Conservation (phyloP, 768 basidiomycete species). For the Suillus alpinus region DNA sequence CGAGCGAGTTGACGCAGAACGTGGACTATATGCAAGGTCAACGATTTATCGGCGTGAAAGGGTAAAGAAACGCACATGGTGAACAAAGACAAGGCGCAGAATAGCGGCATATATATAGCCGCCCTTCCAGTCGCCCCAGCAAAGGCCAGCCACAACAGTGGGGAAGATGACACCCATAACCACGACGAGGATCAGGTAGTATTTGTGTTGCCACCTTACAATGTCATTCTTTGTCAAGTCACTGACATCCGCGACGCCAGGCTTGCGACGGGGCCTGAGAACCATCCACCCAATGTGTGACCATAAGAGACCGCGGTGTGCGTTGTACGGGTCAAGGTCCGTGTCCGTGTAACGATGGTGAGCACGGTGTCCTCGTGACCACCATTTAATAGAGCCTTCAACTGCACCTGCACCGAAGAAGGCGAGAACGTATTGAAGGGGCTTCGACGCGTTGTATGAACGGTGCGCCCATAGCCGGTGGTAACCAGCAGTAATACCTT, state of each 20-base stretch:
- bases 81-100: conserved; percentile 77
- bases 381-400: conserved; percentile 98
- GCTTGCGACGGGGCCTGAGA: conserved; percentile 83
- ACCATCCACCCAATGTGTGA: conserved; percentile 94
- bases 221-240: conserved; percentile 80
- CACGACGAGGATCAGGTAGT: conserved; percentile 71
- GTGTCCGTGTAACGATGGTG: conserved; percentile 98
- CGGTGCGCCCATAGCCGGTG: conserved; percentile 98
- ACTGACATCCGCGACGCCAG: conserved; percentile 86
- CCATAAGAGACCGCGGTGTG: conserved; percentile 83
- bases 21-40: conserved; percentile 59
- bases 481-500: conserved; percentile 90
- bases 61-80: conserved; percentile 60
- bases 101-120: conserved; percentile 86
- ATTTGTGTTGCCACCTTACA: conserved; percentile 83
- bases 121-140: conserved; percentile 85
- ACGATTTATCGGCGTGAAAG: not conserved
- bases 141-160: conserved; percentile 70
- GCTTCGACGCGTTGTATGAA: conserved; percentile 85
- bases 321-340: conserved; percentile 93
- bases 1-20: conserved; percentile 95
- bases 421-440: conserved; percentile 83
- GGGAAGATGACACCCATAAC: conserved; percentile 72
- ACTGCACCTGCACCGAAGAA: conserved; percentile 88
- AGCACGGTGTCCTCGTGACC: conserved; percentile 96